Base-by-base conservation (phyloP, 164 flowering plant genomes). In the Tinospora cordifolia region DNA sequence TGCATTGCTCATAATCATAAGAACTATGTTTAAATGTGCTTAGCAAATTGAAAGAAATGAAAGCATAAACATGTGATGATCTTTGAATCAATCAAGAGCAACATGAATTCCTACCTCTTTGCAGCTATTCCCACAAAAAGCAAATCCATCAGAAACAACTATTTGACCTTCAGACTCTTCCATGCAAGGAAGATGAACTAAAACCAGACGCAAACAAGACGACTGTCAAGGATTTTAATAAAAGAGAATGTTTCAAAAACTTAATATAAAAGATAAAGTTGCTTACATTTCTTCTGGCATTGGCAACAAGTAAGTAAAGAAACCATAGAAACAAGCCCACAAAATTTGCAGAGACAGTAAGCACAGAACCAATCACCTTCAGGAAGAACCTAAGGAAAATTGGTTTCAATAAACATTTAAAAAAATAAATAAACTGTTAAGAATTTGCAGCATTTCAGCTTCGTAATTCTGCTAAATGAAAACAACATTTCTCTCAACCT, bases 301-400 rank as follows among this genome's bases (percentile, higher is more conserved):
- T 71, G 80, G 40, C 15, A 60, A 59, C 80, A 78, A 26, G 11
- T 24, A 64, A 46, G 67, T 67, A 75, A 57, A 26, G 19, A 27
- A 39, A 57, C 39, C 22, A 49, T 17, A 11, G 14, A 41, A 64
- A 22, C 67, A 58, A 57, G 46, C 70, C 51, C 68, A 59, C 80
- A 78, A 64, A 75, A 75, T 59, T 67, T 66, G 44, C 80, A 78
- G 38, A 66, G 59, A 51, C 80, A 78, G 40, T 47, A 65, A n/a
- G 77, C 71, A 73, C 80, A 78, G 66, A 68, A 66, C 77, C 75
- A 78, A 47, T 62, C 69, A 51, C 75, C 80, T 65, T 71, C 70
- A 12, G 77, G 77, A 60, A 78, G 73, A 40, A 26, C 67, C 80
- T 78, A 75, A 75, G 39, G 39, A 46, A 51, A 2, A 6, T 51